A percentile compares a stretch with the other conserved stretches of the same genome.
phyloP scores from a whole-genome alignment of 176 grass and related monocot species.

The Zea luxurians region DNA sequence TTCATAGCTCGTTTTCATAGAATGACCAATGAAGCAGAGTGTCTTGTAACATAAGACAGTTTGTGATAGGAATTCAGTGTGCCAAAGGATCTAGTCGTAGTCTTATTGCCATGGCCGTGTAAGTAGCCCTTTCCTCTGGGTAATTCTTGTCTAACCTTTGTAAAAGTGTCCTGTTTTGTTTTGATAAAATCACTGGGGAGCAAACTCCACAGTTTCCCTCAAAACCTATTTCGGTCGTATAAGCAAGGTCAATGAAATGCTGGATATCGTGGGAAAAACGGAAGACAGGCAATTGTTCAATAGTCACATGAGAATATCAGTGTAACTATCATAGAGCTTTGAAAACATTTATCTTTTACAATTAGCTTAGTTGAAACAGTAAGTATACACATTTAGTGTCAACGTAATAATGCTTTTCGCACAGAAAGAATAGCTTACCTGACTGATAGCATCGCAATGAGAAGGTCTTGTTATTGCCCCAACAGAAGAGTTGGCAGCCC shows the following conservation, averaged over 20 bases:
- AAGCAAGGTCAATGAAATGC: background rate
- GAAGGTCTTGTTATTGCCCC: constrained; percentile 33
- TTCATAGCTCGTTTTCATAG: background rate
- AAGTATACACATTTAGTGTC: background rate
- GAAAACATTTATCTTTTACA: background rate
- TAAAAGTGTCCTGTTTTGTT: too few species aligned
- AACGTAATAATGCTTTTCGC: background rate
- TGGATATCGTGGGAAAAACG: background rate
- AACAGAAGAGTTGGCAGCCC: constrained; percentile 31
- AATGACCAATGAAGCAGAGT: background rate
- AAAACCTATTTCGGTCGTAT: background rate
- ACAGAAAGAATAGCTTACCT: constrained; percentile 42
- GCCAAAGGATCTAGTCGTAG: background rate
- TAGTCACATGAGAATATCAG: background rate
- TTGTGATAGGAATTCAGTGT: background rate
- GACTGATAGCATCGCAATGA: constrained; percentile 48
- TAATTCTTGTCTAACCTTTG: too few species aligned
- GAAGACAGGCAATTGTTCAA: background rate
- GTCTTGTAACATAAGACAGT: background rate
- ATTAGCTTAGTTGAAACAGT: background rate
- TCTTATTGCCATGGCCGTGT: background rate
- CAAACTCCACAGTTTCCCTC: too few species aligned
- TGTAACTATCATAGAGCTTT: background rate
- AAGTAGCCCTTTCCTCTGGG: too few species aligned
- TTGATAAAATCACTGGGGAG: too few species aligned